Base-by-base conservation (phyloP, 1,284 basidiomycete species). In the Apiotrichum laibachii region DNA sequence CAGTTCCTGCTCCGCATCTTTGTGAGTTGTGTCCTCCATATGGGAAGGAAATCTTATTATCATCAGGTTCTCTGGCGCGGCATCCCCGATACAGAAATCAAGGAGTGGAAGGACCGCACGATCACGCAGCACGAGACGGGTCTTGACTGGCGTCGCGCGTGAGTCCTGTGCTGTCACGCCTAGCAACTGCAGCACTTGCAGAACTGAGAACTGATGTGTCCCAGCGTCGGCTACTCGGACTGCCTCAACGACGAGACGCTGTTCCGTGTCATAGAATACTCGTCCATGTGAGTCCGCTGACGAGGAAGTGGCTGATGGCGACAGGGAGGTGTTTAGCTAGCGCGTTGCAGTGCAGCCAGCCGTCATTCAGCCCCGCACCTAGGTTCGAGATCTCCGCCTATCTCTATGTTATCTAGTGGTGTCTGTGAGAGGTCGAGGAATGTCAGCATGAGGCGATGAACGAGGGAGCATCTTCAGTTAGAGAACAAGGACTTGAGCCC, bases 251-350 rank as follows among this genome's bases (percentile, higher is more conserved):
- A 77, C 58, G 72, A 75, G 31, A 60, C 49, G 18, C 59, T 75
- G 45, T 77, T 76, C 57, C 66, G 76, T 40, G 72, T 75, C 19
- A 69, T 77, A 47, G 76, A 77, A 61, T 76, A 75, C 55, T 72
- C 70, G 5, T 71, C 72, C 7, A 75, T 76, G 76, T 76, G 65
- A 67, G 73, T 70, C 10, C 21, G 19, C 21, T 35, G 5, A 31
- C 19, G 5, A 19, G 7, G 9, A 0, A 0, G 18, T 19, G 8
- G 22, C 13, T 8, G 54, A 57, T 59, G 40, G 8, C 44, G 35
- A 21, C 51, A 62, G 61, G 61, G 61, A 62, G 49, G 55, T 62
- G 49, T 56, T 55, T n/a, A 18, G 10, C 16, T 44, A 44, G 43
- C 8, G 40, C 15, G 37, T 39, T 39, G 11, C 37, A n/a, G n/a